A percentile compares a stretch with the other conserved stretches of the same genome.
Evolutionary conservation across 345 rosid species (phyloP).

Genomic region (Microcos paniculata): DNA sequence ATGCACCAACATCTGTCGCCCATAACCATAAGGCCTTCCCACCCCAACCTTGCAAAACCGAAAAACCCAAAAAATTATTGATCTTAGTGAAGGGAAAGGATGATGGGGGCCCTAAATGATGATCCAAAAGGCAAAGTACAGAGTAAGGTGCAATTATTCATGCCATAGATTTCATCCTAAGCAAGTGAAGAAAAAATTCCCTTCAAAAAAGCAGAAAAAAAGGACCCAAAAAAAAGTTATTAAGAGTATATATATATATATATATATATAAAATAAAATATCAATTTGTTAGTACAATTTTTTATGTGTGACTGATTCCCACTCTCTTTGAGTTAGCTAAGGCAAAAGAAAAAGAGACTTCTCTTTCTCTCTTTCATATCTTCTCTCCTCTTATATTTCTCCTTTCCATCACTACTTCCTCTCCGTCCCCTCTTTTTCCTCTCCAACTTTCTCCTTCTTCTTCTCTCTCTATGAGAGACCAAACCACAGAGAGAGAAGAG

Average conservation of each 20-base stretch:
- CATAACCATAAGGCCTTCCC: conserved; percentile 12
- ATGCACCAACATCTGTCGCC: conserved; percentile 44
- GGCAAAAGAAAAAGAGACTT: conserved; percentile 18
- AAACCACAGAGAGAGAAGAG: conserved; percentile 16
- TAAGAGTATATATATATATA: conserved; percentile 21
- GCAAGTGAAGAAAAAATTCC: conserved; percentile 23
- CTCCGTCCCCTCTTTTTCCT: conserved; percentile 17
- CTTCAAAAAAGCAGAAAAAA: conserved; percentile 23
- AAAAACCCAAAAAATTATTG: conserved; percentile 27
- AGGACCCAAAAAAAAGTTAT: conserved; percentile 2
- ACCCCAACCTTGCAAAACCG: conserved; percentile 24
- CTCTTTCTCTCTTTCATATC: conserved; percentile 8
- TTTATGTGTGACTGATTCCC: conserved; percentile 30
- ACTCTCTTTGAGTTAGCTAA: conserved; percentile 10
- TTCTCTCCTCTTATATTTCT: conserved; percentile 12
- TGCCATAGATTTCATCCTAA: conserved; percentile 64
- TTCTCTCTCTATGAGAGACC: conserved; percentile 17
- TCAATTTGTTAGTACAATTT: conserved; percentile 16
- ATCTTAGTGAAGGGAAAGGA: conserved; percentile 29
- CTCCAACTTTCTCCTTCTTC: conserved; percentile 9
- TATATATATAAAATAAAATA: conserved; percentile 7
- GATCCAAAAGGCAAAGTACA: conserved; percentile 73
- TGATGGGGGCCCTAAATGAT: conserved; percentile 56
- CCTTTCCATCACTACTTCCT: not conserved
- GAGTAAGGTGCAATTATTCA: conserved; percentile 74